Evolutionary conservation across 169 alveolate genomes (phyloP), one percentile per base, ranked within the genome.

Genomic region (Plasmodium inui): DNA sequence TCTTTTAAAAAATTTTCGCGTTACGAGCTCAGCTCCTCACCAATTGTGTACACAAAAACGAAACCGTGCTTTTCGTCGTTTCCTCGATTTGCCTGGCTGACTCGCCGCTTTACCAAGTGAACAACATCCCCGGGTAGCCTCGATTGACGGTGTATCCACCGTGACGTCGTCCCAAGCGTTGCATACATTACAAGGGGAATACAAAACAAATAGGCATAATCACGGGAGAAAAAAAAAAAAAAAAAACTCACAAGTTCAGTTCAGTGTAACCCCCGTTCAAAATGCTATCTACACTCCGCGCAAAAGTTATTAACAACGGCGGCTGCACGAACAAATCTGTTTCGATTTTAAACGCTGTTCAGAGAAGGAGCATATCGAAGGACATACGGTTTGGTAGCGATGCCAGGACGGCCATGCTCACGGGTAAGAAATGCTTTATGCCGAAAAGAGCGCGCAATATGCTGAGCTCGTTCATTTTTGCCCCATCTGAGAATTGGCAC

Each of bases 321-420:
- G 76, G 37, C 17, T 34, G 71, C 39, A 32, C 67, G 39, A 82
- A 74, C 19, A 91, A 91, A 34, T 50, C 80, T 39, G 90, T 79
- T 78, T 88, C 94, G 19, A 30, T 39, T 26, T 70, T 91, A 73
- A 92, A 83, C 85, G 41, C 37, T 1, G 14, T 84, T 92, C 95
- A 92, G 55, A 85, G 73, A 22, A 92, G 95, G 12, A 94, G 83
- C 82, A 80, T 95, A 37, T 92, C 97, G 55, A 96, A 96, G 73
- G 98, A 96, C 50, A 89, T 94, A 39, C 93, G 96, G 70, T 96
- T 94, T 82, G 96, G 97, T 14, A 93, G 95, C 44, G 97, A 96
- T 72, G 96, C 97, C 83, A 85, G 98, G 28, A 96, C 92, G 70
- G 98, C 97, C 19, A 92, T 96, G 93, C 92, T 96, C 46, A 91